Evolutionary conservation across 78 protist genomes (phyloP), one percentile per base, ranked within the genome.

Genomic region (Isochrysis galbana): DNA sequence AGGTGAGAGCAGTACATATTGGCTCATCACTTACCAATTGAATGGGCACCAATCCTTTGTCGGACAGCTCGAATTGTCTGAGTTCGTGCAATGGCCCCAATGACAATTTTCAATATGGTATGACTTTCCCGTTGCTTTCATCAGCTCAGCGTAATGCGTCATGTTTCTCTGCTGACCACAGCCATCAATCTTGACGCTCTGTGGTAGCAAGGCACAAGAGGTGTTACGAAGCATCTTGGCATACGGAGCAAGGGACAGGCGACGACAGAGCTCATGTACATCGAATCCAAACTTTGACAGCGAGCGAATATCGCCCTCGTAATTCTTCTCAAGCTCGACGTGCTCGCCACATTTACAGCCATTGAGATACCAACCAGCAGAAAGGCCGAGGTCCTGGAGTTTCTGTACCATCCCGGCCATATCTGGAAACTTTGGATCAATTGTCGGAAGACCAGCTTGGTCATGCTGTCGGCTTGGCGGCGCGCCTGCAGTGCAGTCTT

Each of bases 151-250:
- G 94, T 95, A 94, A 32, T 0, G n/a, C 32, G 42, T 51, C 48
- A 87, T 1, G 91, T 94, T 46, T 0, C 0, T 0, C 78, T 36
- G 39, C 23, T 4, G 55, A 39, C 93, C 93, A 83, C 95, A 94
- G 77, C 87, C 91, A 83, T 94, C 95, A n/a, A 94, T 90, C 77
- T 94, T 90, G 46, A 94, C 93, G 0, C 86, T n/a, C n/a, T n/a
- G n/a, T n/a, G n/a, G n/a, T n/a, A n/a, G n/a, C n/a, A n/a, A n/a
- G n/a, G n/a, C n/a, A n/a, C n/a, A n/a, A n/a, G n/a, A n/a, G n/a
- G n/a, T n/a, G n/a, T n/a, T n/a, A n/a, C n/a, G n/a, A n/a, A n/a
- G n/a, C n/a, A n/a, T n/a, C n/a, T n/a, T n/a, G n/a, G n/a, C n/a
- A n/a, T n/a, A n/a, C n/a, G n/a, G n/a, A n/a, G n/a, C n/a, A n/a